phyloP scores from a whole-genome alignment of 2,329 filamentous ascomycete genomes.

The Claviceps africana region DNA sequence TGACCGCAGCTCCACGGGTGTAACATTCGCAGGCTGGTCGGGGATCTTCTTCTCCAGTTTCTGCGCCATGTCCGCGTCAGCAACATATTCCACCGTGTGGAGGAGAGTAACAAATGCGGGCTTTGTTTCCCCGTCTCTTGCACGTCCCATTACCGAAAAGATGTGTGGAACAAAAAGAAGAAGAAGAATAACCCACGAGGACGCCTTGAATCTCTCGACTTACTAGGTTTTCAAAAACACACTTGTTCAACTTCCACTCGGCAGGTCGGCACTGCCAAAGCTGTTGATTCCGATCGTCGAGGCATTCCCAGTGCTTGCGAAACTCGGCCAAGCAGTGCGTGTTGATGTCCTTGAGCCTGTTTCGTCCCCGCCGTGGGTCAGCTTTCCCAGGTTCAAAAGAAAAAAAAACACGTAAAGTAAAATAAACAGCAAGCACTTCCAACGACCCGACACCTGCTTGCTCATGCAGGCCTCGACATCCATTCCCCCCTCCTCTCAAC shows the following conservation, averaged over 20 bases:
- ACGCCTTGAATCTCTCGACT: constrained; percentile 19
- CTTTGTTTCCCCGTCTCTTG: too few relatives aligned
- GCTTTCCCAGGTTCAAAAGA: not conserved
- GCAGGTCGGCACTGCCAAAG: constrained; percentile 84
- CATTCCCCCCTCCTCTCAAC: not conserved
- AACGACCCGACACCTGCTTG: not conserved
- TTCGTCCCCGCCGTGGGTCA: constrained; percentile 4
- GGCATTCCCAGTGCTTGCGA: constrained; percentile 83
- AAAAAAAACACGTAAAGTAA: too few relatives aligned
- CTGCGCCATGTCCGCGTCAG: constrained; percentile 26
- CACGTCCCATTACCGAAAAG: not conserved
- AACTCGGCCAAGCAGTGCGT: constrained; percentile 86
- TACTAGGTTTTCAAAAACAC: constrained; percentile 92
- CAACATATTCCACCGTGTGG: not conserved
- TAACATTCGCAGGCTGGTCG: constrained; percentile 53
- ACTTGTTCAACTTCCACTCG: constrained; percentile 87
- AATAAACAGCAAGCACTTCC: not conserved
- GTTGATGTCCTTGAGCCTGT: constrained; percentile 86
- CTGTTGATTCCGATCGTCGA: constrained; percentile 96
- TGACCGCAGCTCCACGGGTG: constrained; percentile 59
- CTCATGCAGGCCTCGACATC: not conserved
- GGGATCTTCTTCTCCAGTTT: constrained; percentile 72
- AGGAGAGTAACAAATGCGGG: not conserved
- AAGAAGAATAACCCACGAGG: not conserved
- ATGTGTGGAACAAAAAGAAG: too few relatives aligned